phyloP scores from a whole-genome alignment of 2,329 filamentous ascomycete species.

The Alternaria atra region DNA sequence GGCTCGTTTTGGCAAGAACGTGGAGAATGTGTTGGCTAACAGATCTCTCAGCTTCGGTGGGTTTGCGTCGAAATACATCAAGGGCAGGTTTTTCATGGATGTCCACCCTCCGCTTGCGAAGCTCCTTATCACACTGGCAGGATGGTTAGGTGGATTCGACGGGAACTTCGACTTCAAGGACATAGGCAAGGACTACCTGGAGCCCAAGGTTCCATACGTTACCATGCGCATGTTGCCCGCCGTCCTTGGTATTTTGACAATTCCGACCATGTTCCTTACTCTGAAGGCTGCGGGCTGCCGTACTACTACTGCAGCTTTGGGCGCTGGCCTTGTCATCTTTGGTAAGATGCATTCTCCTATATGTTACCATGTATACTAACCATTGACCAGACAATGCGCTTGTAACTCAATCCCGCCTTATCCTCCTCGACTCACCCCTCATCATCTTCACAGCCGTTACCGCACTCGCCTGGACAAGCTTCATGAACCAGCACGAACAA shows the following conservation, averaged over 20 bases:
- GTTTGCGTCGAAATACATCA: conserved; percentile 99
- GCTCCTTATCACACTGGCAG: conserved; percentile 92
- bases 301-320: conserved; percentile 83
- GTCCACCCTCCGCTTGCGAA: conserved; percentile 98
- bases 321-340: conserved; percentile 88
- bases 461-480: conserved; percentile 87
- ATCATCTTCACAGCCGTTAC: conserved; percentile 94
- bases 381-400: conserved; percentile 81
- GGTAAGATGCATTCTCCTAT: conserved; percentile 62
- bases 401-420: conserved; percentile 91
- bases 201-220: conserved; percentile 94
- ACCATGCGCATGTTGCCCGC: conserved; percentile 96
- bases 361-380: conserved; percentile 26
- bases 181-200: conserved; percentile 97
- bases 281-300: conserved; percentile 90
- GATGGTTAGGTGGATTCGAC: conserved; percentile 93
- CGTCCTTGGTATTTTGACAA: conserved; percentile 84
- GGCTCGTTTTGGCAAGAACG: background rate
- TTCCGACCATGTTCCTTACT: conserved; percentile 93
- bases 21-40: conserved; percentile 30
- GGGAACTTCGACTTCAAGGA: conserved; percentile 99
- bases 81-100: conserved; percentile 99
- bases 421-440: conserved; percentile 93
- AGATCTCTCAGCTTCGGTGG: conserved; percentile 79
- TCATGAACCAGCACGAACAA: conserved; percentile 96